Base-by-base conservation (phyloP, 768 basidiomycete genomes). In the Calocera viscosa region DNA sequence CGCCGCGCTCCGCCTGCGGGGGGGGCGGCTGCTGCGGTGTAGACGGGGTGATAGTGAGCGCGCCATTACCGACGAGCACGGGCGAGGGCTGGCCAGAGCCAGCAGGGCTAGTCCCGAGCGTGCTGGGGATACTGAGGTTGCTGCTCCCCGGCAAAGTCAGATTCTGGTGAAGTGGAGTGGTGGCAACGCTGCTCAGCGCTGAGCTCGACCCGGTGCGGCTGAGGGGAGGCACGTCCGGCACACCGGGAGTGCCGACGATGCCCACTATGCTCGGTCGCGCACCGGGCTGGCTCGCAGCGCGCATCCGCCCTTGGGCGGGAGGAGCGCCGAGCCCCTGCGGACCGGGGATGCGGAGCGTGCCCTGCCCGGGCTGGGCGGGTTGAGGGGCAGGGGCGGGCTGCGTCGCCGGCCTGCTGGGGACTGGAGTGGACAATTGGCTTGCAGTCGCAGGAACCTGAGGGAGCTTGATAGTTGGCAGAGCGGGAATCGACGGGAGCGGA, bases 201-300 rank as follows among this genome's bases (percentile, higher is more conserved):
- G 19, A 64, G 33, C 33, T 47, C 17, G 47, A 39, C 39, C 34
- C 39, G 28, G 66, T 67, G 7, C 63, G 63, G 22, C 38, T 39
- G 38, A 22, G 40, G 80, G 74, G 12, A 83, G 74, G 68, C 84
- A 84, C 1, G 81, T 83, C 70, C 82, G 81, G 49, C 86, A 76
- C 30, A 78, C 76, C 35, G 84, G 77, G 49, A 78, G 80, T 26
- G 82, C 79, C 63, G 79, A 75, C 64, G 80, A 78, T 28, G 79
- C 81, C 80, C 38, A 80, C 74, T 33, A 84, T 68, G 16, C 87
- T 83, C 28, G 88, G 87, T 66, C 88, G 79, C 67, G 88, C 82
- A 30, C 85, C 87, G 47, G 90, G 89, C 70, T 91, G 90, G 40
- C 90, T 91, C 14, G 83, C 84, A 38, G 90, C 88, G 60, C 90